Conservation (phyloP, 2,329 filamentous ascomycete species). For the Aspergillus sp. region DNA sequence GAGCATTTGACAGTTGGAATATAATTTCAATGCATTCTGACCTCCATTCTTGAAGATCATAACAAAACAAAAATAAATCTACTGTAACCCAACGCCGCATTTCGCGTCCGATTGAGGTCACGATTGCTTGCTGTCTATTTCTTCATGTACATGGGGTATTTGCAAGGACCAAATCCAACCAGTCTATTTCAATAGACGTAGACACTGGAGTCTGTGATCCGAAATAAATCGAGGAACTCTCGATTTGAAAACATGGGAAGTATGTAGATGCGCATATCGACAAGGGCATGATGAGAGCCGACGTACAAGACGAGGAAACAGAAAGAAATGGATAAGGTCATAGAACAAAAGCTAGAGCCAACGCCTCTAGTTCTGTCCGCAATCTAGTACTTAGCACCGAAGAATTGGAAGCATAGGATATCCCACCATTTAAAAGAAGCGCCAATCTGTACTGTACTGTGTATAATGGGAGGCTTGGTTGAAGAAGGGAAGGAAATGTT, state of each 20-base stretch:
- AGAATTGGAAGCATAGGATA: not conserved
- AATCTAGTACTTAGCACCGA: not conserved
- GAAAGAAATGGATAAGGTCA: not conserved
- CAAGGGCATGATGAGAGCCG: not conserved
- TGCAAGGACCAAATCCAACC: constrained; percentile 6
- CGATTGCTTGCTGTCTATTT: not conserved
- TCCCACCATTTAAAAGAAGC: not conserved
- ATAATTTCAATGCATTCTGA: not conserved
- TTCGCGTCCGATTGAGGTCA: not conserved
- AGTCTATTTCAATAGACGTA: constrained; percentile 6
- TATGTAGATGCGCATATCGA: not conserved
- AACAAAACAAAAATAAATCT: no score
- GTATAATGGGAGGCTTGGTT: not conserved
- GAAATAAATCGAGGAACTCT: not conserved
- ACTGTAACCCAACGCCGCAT: not conserved
- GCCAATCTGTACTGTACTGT: not conserved
- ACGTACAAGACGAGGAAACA: not conserved
- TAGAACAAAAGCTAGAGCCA: not conserved
- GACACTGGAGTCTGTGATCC: not conserved
- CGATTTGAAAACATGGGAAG: not conserved
- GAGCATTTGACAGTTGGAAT: not conserved
- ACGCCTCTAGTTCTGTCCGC: not conserved
- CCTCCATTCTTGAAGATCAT: not conserved
- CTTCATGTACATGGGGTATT: constrained; percentile 21
- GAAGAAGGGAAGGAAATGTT: not conserved